Conservation (phyloP, 306 rosid species). For the Adenanthera pavonina region DNA sequence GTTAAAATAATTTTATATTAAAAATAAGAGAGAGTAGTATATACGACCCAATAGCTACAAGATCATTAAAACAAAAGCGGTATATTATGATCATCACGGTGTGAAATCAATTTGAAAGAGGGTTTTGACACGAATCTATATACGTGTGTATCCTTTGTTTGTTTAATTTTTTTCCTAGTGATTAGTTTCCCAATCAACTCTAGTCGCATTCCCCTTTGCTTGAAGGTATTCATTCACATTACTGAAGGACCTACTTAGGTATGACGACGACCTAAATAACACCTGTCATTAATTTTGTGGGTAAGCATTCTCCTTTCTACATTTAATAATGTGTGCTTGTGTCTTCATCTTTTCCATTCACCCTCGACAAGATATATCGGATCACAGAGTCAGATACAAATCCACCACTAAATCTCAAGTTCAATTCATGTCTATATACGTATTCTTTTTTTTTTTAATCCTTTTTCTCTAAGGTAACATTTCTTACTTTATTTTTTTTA, state of each 20-base stretch:
- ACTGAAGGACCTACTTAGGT: constrained; percentile 38
- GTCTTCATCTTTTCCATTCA: neutral
- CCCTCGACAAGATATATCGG: no score
- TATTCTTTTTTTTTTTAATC: neutral
- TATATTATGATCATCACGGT: neutral
- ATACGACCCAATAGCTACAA: no score
- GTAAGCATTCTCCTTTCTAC: neutral
- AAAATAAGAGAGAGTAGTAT: no score
- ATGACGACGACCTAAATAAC: neutral
- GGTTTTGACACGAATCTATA: constrained; percentile 16
- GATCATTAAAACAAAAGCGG: neutral
- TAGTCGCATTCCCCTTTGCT: constrained; percentile 41
- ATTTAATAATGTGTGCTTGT: neutral
- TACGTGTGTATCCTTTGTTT: neutral
- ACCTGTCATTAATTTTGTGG: constrained; percentile 21
- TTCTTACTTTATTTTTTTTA: no score
- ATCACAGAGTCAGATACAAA: neutral
- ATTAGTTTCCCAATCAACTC: constrained; percentile 5
- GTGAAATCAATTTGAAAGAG: constrained; percentile 30
- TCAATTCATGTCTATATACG: neutral
- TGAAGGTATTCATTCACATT: constrained; percentile 26
- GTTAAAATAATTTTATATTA: no score
- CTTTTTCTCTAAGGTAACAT: no score
- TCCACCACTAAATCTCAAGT: constrained; percentile 21
- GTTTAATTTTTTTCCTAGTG: constrained; percentile 17